These are phyloP conservation scores for Russula lepida DNA, from an alignment of 768 basidiomycete genomes.

Conservation along the genomic window DNA sequence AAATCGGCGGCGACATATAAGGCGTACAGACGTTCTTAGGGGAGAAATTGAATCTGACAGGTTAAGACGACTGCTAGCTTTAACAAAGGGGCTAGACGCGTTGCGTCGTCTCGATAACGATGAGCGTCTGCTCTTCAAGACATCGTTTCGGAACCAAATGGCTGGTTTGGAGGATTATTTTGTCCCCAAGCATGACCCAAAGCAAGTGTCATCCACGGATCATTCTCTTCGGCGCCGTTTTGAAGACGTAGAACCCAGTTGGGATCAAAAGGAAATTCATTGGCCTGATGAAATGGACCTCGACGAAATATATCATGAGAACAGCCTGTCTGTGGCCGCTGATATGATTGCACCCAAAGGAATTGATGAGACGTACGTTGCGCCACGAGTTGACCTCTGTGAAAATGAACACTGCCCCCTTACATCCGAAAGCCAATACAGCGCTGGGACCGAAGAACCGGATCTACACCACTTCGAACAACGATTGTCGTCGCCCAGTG, in stretches of 20 bases:
- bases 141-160: conserved; percentile 25
- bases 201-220: neutral
- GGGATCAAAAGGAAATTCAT: neutral
- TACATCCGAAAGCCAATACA: neutral
- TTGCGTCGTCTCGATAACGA: conserved; percentile 17
- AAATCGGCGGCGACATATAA: conserved; percentile 46
- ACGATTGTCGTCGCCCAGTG: neutral
- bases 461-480: neutral
- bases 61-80: conserved; percentile 41
- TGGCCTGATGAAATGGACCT: neutral
- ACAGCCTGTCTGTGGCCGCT: neutral
- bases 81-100: conserved; percentile 22
- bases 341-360: neutral
- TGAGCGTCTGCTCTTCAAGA: conserved; percentile 27
- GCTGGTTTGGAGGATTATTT: neutral
- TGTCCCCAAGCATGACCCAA: neutral
- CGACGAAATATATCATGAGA: neutral
- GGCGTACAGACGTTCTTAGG: conserved; percentile 41
- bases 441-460: neutral
- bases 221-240: neutral
- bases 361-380: conserved; percentile 6
- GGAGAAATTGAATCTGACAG: conserved; percentile 52
- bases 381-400: neutral
- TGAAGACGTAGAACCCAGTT: neutral
- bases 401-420: neutral